phyloP scores from a whole-genome alignment of 495 filamentous ascomycete genomes.

The Lophiotrema nucula region DNA sequence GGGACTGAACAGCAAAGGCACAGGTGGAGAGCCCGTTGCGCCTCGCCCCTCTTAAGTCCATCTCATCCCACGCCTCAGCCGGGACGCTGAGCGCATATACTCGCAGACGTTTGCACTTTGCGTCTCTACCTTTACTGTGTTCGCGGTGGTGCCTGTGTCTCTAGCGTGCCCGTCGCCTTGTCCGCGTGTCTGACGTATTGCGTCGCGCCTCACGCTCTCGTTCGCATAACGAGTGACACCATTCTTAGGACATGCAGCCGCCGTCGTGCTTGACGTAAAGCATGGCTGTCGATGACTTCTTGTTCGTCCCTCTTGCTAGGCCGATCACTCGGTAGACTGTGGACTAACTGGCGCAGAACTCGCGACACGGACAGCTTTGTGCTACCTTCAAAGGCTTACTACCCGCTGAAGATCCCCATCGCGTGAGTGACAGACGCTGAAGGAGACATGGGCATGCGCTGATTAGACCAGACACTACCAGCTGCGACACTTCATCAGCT shows the following conservation, averaged over 20 bases:
- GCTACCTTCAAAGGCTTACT: constrained; percentile 66
- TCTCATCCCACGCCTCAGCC: background rate
- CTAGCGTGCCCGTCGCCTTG: too few relatives aligned
- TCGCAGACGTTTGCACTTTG: too few relatives aligned
- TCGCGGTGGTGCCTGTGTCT: too few relatives aligned
- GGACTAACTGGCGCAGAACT: constrained; percentile 44
- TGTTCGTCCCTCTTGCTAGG: constrained; percentile 30
- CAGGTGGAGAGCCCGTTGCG: background rate
- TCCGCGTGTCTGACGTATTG: background rate
- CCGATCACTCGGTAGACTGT: background rate
- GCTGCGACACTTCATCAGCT: constrained; percentile 85
- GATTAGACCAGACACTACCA: constrained; percentile 73
- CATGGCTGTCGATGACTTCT: constrained; percentile 38
- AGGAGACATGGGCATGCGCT: background rate
- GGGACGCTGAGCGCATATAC: too few relatives aligned
- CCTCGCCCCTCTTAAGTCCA: background rate
- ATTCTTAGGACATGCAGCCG: constrained; percentile 19
- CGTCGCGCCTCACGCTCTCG: background rate
- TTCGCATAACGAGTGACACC: background rate
- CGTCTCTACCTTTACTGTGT: too few relatives aligned
- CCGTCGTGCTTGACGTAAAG: constrained; percentile 4
- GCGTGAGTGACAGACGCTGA: constrained; percentile 52
- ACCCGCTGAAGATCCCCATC: constrained; percentile 70
- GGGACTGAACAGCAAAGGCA: background rate
- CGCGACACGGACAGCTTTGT: constrained; percentile 60